Evolutionary conservation across 495 filamentous ascomycete species (phyloP), one percentile per base, ranked within the genome.

Genomic region (Ascobolus immersus): DNA sequence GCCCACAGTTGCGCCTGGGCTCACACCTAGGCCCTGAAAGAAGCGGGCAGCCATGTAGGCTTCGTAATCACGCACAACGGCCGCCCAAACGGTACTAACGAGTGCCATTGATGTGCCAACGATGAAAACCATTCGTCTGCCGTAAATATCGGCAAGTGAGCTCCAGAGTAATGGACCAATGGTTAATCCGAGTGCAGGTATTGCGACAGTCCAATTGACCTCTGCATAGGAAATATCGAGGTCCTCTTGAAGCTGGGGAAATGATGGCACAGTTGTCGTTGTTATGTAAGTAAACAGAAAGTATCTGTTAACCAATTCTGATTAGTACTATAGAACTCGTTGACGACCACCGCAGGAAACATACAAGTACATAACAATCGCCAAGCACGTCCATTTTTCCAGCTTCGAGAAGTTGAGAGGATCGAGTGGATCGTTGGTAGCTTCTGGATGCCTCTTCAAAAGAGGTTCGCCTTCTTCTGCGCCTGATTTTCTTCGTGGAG

Each of bases 251-350:
- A 70, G 55, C 9, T 55, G 51, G 1, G 53, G 34, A 41, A 71
- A 71, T 0, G 65, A 66, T 1, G 65, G 65, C 1, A 72, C 60
- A 0, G 67, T 67, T 2, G 61, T 66, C 0, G 67, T 71, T 3
- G 65, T 71, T 29, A 68, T 57, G 45, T 70, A 71, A 8, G 68
- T 71, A 49, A 71, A 68, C 33, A 71, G 54, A 44, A 69, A 70
- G 44, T 71, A 70, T 49, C 61, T 65, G 23, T 4, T 26, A 17
- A 6, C 19, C 24, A 17, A 40, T 11, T 32, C 20, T 33, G 32
- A 36, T 31, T 34, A 32, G n/a, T n/a, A n/a, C n/a, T n/a, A n/a
- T n/a, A n/a, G n/a, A n/a, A n/a, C n/a, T n/a, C n/a, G n/a, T n/a
- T n/a, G n/a, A n/a, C n/a, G n/a, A n/a, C 31, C 23, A 24, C 5